Evolutionary conservation across 352 stramenopile species (phyloP), one percentile per base, ranked within the genome.

Genomic region (Globisporangium nagaii): DNA sequence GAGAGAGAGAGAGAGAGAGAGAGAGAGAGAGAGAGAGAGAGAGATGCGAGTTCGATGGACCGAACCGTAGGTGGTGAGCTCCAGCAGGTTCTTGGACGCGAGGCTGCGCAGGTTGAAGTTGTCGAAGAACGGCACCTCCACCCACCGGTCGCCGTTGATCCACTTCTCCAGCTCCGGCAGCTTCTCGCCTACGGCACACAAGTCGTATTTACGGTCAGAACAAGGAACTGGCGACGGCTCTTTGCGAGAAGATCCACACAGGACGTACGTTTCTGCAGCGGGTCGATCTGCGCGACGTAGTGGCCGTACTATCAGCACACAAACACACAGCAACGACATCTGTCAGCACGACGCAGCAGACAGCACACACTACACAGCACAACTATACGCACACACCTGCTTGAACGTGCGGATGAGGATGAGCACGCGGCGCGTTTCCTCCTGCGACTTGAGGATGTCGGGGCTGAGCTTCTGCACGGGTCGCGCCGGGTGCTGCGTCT

Each of bases 331-430:
- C 13, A 11, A 37, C n/a, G 12, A 8, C 5, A 15, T 37, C 34
- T 37, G 34, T 19, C 22, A 46, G 3, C 17, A 22, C 36, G 22
- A 24, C 4, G 17, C 19, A 20, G 19, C 36, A 27, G 28, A 34
- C 13, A 24, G 22, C 11, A 32, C 17, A 24, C 6, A 40, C 17
- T n/a, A 25, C 13, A 9, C 39, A 28, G n/a, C n/a, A n/a, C n/a
- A n/a, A n/a, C 5, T 50, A 25, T 40, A 28, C 19, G 36, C 17
- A 48, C 22, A 15, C n/a, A 84, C 76, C 63, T 92, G 84, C 53
- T 93, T 93, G 65, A 95, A 95, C 36, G 84, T 92, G 63, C 84
- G 84, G 60, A 95, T 92, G 39, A 95, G 65, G 27, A 87, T 71
- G 51, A 92, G 58, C 49, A 95, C 82, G 24, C 81, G 80, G 15